Percentiles rank a stretch among this genome's conserved stretches.
Conservation (phyloP, 305 asterid species). For the Caryopteris hybrid region DNA sequence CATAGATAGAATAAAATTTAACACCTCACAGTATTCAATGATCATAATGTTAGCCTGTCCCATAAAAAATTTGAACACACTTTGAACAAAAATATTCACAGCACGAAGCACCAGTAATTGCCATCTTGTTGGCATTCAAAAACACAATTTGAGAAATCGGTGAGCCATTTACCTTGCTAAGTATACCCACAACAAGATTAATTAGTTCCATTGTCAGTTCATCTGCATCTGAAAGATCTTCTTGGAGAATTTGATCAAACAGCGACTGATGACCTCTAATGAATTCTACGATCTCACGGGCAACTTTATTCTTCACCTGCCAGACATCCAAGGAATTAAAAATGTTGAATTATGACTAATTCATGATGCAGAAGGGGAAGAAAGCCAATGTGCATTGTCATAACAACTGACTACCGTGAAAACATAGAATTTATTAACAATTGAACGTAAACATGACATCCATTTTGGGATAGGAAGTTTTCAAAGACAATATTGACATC, state of each 20-base stretch:
- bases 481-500: too few relatives aligned
- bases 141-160: slow-evolving; percentile 1
- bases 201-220: slow-evolving; percentile 74
- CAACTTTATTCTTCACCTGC: slow-evolving; percentile 92
- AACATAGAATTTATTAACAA: not conserved
- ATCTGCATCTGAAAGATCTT: slow-evolving; percentile 70
- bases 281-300: slow-evolving; percentile 80
- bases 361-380: not conserved
- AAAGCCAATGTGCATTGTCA: not conserved
- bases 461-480: not conserved
- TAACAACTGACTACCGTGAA: not conserved
- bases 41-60: too few relatives aligned
- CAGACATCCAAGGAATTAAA: slow-evolving; percentile 24
- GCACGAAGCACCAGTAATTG: not conserved
- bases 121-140: slow-evolving; percentile 10
- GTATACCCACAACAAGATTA: slow-evolving; percentile 76
- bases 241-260: slow-evolving; percentile 87
- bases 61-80: too few relatives aligned
- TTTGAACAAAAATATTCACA: too few relatives aligned
- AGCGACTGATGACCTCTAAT: slow-evolving; percentile 72
- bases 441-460: not conserved
- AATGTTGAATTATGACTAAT: slow-evolving; percentile 11
- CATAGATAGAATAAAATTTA: too few relatives aligned
- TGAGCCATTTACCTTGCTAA: slow-evolving; percentile 68
- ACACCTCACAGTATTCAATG: too few relatives aligned